phyloP scores from a whole-genome alignment of 2,329 filamentous ascomycete genomes.

The Penicillium griseofulvum region DNA sequence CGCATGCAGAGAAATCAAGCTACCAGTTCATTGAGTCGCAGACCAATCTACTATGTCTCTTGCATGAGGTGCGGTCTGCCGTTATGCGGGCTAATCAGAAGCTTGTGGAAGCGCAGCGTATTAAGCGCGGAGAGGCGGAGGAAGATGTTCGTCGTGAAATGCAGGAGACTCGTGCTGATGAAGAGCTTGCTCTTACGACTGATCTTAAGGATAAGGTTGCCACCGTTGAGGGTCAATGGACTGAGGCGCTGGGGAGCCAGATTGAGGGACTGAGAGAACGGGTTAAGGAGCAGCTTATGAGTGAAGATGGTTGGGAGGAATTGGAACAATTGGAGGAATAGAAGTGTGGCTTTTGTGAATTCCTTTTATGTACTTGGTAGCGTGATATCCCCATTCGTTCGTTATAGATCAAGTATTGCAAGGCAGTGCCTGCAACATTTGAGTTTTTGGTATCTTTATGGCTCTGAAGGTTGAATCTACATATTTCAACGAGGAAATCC shows the following conservation, averaged over 20 bases:
- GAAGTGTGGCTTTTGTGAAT: slow-evolving; percentile 31
- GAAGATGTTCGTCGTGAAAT: slow-evolving; percentile 49
- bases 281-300: slow-evolving; percentile 69
- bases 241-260: slow-evolving; percentile 75
- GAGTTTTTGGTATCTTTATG: slow-evolving; percentile 4
- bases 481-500: background rate
- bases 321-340: slow-evolving; percentile 53
- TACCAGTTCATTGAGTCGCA: slow-evolving; percentile 97
- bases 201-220: slow-evolving; percentile 93
- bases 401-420: slow-evolving; percentile 15
- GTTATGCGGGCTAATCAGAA: slow-evolving; percentile 68
- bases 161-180: slow-evolving; percentile 60
- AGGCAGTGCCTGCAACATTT: slow-evolving; percentile 2
- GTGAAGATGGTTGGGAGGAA: slow-evolving; percentile 87
- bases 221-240: slow-evolving; percentile 88
- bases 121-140: slow-evolving; percentile 43
- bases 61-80: slow-evolving; percentile 85
- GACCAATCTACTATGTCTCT: slow-evolving; percentile 81
- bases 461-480: background rate
- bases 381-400: slow-evolving; percentile 26
- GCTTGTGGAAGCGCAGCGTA: slow-evolving; percentile 65
- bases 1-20: slow-evolving; percentile 85
- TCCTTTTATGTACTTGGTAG: slow-evolving; percentile 7
- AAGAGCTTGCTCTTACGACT: slow-evolving; percentile 70
- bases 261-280: slow-evolving; percentile 71